Conservation (phyloP, 2,329 filamentous ascomycete genomes). For the Aureobasidium sp. region DNA sequence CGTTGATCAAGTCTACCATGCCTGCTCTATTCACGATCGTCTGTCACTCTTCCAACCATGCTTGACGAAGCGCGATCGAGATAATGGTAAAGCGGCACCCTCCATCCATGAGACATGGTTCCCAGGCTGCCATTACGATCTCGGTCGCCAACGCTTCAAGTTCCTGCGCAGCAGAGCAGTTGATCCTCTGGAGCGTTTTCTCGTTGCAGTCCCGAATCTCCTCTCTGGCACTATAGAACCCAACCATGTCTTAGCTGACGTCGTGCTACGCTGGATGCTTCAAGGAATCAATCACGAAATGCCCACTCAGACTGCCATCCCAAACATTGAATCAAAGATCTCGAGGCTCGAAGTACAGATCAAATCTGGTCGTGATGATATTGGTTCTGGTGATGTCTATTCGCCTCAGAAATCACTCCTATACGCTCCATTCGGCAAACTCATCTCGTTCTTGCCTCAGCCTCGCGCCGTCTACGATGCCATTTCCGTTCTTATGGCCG, state of each 20-base stretch:
- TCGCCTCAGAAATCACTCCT: conserved; percentile 22
- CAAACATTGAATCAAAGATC: conserved; percentile 20
- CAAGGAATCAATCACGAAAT: conserved; percentile 21
- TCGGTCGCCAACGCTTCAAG: conserved; percentile 31
- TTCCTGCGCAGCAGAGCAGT: conserved; percentile 25
- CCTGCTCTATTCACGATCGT: conserved; percentile 29
- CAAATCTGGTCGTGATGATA: conserved; percentile 17
- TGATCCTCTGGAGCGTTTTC: conserved; percentile 25
- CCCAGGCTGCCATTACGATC: conserved; percentile 33
- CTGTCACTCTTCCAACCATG: conserved; percentile 32
- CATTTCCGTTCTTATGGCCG: conserved; percentile 27
- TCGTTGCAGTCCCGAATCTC: conserved; percentile 26
- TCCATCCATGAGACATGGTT: conserved; percentile 30
- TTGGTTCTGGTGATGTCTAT: conserved; percentile 31
- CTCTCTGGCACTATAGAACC: conserved; percentile 28
- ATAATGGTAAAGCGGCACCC: conserved; percentile 16
- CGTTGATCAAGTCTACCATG: conserved; percentile 31
- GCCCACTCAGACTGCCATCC: conserved; percentile 22
- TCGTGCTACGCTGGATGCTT: conserved; percentile 28
- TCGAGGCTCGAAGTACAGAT: conserved; percentile 16
- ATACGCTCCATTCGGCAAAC: conserved; percentile 26
- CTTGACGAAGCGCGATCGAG: conserved; percentile 19
- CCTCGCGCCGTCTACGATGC: conserved; percentile 19
- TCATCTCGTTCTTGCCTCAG: conserved; percentile 18
- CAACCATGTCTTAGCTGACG: conserved; percentile 29